Evolutionary conservation across 345 rosid genomes (phyloP).

Genomic region (Carallia brachiata): DNA sequence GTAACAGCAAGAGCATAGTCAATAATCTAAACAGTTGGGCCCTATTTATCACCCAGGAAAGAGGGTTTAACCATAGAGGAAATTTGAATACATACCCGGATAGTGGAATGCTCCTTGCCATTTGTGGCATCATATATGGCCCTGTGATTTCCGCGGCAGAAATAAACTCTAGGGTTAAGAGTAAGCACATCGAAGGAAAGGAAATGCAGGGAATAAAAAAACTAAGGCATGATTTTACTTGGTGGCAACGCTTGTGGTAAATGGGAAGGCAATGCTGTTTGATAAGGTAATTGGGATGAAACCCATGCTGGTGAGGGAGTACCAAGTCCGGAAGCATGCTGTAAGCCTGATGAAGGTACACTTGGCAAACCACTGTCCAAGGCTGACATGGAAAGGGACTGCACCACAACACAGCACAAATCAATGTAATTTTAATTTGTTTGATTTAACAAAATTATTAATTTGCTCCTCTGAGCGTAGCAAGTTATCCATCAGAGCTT

Average conservation of each 20-base stretch:
- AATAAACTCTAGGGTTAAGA: constrained; percentile 14
- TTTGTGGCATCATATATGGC: constrained; percentile 48
- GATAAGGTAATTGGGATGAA: constrained; percentile 40
- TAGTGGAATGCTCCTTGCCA: constrained; percentile 44
- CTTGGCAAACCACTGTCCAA: constrained; percentile 64
- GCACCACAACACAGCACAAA: constrained; percentile 17
- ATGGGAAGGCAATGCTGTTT: constrained; percentile 44
- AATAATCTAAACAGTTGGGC: too few species aligned
- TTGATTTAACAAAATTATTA: background rate
- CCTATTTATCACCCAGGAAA: too few species aligned
- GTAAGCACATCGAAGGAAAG: background rate
- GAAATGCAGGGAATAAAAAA: background rate
- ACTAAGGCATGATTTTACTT: constrained; percentile 37
- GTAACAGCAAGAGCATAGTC: too few species aligned
- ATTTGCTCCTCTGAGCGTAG: too few species aligned
- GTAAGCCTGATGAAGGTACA: constrained; percentile 42
- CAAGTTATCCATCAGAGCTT: too few species aligned
- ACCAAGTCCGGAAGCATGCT: constrained; percentile 44
- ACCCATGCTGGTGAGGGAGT: constrained; percentile 49
- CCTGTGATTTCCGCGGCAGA: constrained; percentile 47
- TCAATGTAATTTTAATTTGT: background rate
- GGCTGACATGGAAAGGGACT: constrained; percentile 79
- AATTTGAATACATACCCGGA: constrained; percentile 44
- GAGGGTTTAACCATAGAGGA: background rate
- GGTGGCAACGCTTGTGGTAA: constrained; percentile 44